phyloP scores from a whole-genome alignment of 805 yeast species.

The Monosporozyma siamensis region DNA sequence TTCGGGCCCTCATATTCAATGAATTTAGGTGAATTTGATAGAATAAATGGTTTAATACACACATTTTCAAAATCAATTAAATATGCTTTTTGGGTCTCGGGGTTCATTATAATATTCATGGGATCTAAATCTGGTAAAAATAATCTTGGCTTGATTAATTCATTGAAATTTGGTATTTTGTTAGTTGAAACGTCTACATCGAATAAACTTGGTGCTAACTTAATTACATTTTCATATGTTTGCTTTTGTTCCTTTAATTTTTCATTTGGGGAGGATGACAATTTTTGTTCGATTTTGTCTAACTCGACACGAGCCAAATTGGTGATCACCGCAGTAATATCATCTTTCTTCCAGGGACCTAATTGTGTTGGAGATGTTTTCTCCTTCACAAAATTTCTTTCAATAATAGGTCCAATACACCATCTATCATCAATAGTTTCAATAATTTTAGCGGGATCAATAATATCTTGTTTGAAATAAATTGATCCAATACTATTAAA shows the following conservation, averaged over 20 bases:
- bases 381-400: conserved; percentile 32
- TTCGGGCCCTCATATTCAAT: conserved; percentile 84
- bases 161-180: conserved; percentile 51
- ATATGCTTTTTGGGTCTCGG: conserved; percentile 33
- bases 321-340: conserved; percentile 43
- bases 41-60: conserved; percentile 69
- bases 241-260: conserved; percentile 40
- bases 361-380: conserved; percentile 21
- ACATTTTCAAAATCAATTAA: conserved; percentile 81
- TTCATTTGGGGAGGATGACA: too few relatives aligned
- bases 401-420: conserved; percentile 86
- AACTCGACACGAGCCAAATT: conserved; percentile 60
- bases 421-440: conserved; percentile 40
- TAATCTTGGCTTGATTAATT: conserved; percentile 63
- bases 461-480: conserved; percentile 40
- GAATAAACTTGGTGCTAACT: conserved; percentile 48
- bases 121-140: conserved; percentile 85
- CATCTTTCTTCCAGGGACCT: conserved; percentile 67
- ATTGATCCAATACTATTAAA: conserved; percentile 76
- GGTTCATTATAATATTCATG: conserved; percentile 60
- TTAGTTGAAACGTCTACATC: too few relatives aligned
- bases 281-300: conserved; percentile 46
- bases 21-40: conserved; percentile 72
- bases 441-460: neutral
- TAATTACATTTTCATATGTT: conserved; percentile 53